Base-by-base conservation (phyloP, 108 stramenopile genomes). In the Cyclotella cryptica region DNA sequence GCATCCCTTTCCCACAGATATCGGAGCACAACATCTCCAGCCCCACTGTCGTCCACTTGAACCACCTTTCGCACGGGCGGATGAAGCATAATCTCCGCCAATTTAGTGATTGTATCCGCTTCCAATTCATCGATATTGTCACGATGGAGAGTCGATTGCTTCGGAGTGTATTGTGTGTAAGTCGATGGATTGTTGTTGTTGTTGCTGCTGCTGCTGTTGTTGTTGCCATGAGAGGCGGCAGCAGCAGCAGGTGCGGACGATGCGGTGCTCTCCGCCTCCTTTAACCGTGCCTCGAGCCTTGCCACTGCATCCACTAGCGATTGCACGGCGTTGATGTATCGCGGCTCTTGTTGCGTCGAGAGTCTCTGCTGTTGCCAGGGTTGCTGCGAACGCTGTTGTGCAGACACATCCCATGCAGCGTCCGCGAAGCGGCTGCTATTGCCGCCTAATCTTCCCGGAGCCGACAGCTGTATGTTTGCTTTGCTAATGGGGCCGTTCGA, bases 51-150 rank as follows among this genome's bases (percentile, higher is more conserved):
- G 9, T n/a, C n/a, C 15, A 9, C n/a, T 49, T 9, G 15, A n/a
- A 46, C 67, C 42, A 73, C 47, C 44, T 47, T 40, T 1, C 19
- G 30, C 26, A 41, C 53, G 19, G 74, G 81, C 27, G 82, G 82
- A 49, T 74, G 82, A 40, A 83, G 35, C 78, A 83, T 79, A 26
- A 83, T 74, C 44, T 78, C 77, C 21, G 77, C 78, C 66, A 83
- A 45, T 24, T 54, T 40, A 0, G 72, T 79, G 12, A 79, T 46
- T 8, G 55, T 66, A 1, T 17, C 14, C 29, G 66, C 52, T 52
- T 83, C 82, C 58, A 69, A 45, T 19, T 79, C 78, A 14, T 83
- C 82, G 43, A 78, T 62, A 14, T 67, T 27, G 18, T 60, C 41
- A 14, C 39, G n/a, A 12, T 47, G 44, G 54, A 26, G 65, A 75